Conservation (phyloP, 495 filamentous ascomycete species). For the Rhypophila decipiens region DNA sequence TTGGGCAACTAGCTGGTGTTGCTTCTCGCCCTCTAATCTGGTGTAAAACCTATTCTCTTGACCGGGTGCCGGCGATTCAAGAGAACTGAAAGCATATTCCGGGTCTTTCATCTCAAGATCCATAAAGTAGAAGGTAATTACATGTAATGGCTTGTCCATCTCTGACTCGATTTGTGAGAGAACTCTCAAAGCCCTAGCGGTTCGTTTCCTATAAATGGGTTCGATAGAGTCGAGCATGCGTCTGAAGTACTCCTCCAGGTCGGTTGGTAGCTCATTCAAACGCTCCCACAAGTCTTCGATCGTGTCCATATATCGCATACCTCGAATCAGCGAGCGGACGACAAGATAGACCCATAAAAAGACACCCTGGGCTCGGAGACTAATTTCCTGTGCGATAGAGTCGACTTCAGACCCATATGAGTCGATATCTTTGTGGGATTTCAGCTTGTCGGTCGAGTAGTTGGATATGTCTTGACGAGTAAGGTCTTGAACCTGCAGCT, state of each 20-base stretch:
- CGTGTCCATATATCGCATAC: not conserved
- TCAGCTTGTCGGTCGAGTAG: not conserved
- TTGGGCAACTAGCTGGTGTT: not conserved
- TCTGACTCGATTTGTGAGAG: not conserved
- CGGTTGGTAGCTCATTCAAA: not conserved
- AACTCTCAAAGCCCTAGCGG: not conserved
- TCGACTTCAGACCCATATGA: not conserved
- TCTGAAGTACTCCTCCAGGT: not conserved
- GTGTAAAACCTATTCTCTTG: no score
- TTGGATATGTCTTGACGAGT: constrained; percentile 1
- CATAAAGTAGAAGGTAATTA: not conserved
- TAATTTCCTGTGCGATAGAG: not conserved
- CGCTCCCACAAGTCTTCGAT: not conserved
- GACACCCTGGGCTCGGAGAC: not conserved
- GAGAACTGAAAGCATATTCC: not conserved
- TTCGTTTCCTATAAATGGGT: not conserved
- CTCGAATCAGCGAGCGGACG: not conserved
- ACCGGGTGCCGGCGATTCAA: not conserved
- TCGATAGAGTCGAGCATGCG: not conserved
- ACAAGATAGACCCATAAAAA: constrained; percentile 4
- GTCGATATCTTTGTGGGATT: not conserved
- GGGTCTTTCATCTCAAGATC: not conserved
- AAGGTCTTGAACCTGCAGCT: constrained; percentile 1
- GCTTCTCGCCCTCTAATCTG: not conserved
- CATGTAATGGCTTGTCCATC: not conserved